A percentile compares a stretch with the other conserved stretches of the same genome.
phyloP scores from a whole-genome alignment of 1,284 basidiomycete genomes.

The Boletus albobrunnescens region DNA sequence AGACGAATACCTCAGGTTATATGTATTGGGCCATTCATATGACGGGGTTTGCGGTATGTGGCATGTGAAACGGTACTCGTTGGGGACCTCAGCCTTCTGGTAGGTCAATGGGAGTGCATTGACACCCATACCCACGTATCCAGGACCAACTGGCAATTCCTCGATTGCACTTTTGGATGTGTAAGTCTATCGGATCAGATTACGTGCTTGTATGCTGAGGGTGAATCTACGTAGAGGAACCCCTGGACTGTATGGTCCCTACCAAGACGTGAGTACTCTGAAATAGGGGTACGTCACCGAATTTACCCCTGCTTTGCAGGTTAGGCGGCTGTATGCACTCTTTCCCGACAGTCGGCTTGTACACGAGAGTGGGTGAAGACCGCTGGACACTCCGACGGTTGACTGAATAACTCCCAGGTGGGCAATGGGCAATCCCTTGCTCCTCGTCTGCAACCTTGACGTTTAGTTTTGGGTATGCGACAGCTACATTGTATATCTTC shows the following conservation, averaged over 20 bases:
- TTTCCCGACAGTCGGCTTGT: conserved; percentile 72
- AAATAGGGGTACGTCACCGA: neutral
- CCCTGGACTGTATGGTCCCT: conserved; percentile 76
- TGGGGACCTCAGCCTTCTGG: conserved; percentile 1
- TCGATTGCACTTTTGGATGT: conserved; percentile 77
- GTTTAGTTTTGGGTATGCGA: conserved; percentile 68
- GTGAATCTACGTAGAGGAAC: conserved; percentile 52
- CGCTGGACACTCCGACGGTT: neutral
- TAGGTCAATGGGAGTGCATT: conserved; percentile 62
- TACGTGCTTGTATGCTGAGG: too few relatives aligned
- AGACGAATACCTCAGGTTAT: conserved; percentile 64
- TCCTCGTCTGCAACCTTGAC: conserved; percentile 61
- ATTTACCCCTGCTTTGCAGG: conserved; percentile 40
- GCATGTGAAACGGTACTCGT: neutral
- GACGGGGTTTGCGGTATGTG: conserved; percentile 50
- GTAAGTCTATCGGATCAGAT: conserved; percentile 39
- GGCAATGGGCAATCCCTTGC: conserved; percentile 84
- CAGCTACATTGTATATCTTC: neutral
- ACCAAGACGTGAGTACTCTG: conserved; percentile 58
- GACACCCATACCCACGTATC: conserved; percentile 64
- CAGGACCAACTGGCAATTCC: conserved; percentile 48
- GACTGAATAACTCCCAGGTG: conserved; percentile 37
- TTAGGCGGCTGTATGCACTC: conserved; percentile 59
- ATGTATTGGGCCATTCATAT: conserved; percentile 78
- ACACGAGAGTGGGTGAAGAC: conserved; percentile 41